Conservation (phyloP, 2,329 filamentous ascomycete species). For the Exophiala alcalophila region DNA sequence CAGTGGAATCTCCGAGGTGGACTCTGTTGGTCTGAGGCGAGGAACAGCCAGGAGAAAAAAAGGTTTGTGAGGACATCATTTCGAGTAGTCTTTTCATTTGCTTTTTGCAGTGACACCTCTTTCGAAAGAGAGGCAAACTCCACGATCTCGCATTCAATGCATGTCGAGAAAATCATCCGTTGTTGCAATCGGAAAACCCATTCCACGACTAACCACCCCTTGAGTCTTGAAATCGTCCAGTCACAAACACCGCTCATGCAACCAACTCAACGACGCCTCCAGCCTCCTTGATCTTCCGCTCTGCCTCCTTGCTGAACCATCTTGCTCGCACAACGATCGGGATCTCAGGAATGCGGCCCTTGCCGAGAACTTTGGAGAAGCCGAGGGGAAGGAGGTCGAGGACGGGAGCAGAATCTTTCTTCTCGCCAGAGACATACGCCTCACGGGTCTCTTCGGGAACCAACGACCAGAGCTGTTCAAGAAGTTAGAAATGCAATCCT, state of each 20-base stretch:
- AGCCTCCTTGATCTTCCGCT: slow-evolving; percentile 98
- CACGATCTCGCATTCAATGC: slow-evolving; percentile 1
- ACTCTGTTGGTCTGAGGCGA: no score
- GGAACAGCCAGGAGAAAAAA: no score
- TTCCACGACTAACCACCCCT: slow-evolving; percentile 1
- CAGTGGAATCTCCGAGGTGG: no score
- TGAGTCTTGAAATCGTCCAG: slow-evolving; percentile 1
- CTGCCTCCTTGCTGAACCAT: slow-evolving; percentile 92
- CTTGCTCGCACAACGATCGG: slow-evolving; percentile 92
- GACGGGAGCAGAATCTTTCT: slow-evolving; percentile 91
- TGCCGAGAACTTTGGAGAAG: slow-evolving; percentile 98
- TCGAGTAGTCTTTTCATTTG: background rate
- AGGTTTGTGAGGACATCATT: no score
- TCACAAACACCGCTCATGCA: slow-evolving; percentile 59
- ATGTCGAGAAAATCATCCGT: slow-evolving; percentile 2
- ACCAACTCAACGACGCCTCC: slow-evolving; percentile 95
- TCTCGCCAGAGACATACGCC: slow-evolving; percentile 76
- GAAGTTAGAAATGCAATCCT: slow-evolving; percentile 11
- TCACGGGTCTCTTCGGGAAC: slow-evolving; percentile 91
- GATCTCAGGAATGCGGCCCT: slow-evolving; percentile 90
- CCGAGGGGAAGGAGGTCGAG: slow-evolving; percentile 96
- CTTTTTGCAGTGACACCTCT: slow-evolving; percentile 3
- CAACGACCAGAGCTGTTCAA: slow-evolving; percentile 83
- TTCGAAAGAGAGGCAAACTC: background rate
- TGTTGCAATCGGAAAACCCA: background rate